These are phyloP conservation scores for Penicillium aurantiogriseum DNA, from an alignment of 2,329 filamentous ascomycete genomes.

Conservation along the genomic window DNA sequence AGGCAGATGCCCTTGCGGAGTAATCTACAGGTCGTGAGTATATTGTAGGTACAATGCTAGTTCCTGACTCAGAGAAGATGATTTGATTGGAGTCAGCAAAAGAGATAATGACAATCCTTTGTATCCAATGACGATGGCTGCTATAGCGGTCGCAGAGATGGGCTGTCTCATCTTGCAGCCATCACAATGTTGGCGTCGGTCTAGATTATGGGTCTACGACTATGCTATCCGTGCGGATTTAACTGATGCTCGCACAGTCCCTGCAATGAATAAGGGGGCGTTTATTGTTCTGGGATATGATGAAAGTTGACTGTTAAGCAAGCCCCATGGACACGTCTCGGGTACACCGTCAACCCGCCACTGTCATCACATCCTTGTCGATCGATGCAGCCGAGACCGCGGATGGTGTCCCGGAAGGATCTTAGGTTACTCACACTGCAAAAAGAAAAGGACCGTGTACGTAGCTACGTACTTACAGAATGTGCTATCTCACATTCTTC, in stretches of 20 bases:
- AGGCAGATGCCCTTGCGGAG: neutral
- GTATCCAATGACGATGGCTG: constrained; percentile 1
- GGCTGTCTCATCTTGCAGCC: constrained; percentile 2
- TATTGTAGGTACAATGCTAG: neutral
- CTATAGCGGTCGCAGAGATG: constrained; percentile 5
- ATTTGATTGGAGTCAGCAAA: neutral
- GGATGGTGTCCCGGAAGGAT: constrained; percentile 1
- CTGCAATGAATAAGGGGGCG: neutral
- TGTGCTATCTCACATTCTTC: constrained; percentile 9
- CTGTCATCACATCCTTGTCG: constrained; percentile 7
- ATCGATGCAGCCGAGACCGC: constrained; percentile 10
- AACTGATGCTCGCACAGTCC: neutral
- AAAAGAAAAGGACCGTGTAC: neutral
- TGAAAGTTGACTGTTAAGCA: neutral
- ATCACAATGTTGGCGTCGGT: neutral
- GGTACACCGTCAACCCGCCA: constrained; percentile 12
- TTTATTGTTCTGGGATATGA: neutral
- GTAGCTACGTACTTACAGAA: neutral
- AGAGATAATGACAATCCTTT: neutral
- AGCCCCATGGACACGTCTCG: constrained; percentile 4
- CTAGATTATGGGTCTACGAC: constrained; percentile 5
- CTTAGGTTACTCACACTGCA: constrained; percentile 18
- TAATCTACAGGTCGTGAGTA: neutral
- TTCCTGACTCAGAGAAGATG: neutral
- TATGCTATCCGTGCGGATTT: constrained; percentile 1